Evolutionary conservation across 2,329 filamentous ascomycete species (phyloP).

Genomic region (Hypoxylon sp.): DNA sequence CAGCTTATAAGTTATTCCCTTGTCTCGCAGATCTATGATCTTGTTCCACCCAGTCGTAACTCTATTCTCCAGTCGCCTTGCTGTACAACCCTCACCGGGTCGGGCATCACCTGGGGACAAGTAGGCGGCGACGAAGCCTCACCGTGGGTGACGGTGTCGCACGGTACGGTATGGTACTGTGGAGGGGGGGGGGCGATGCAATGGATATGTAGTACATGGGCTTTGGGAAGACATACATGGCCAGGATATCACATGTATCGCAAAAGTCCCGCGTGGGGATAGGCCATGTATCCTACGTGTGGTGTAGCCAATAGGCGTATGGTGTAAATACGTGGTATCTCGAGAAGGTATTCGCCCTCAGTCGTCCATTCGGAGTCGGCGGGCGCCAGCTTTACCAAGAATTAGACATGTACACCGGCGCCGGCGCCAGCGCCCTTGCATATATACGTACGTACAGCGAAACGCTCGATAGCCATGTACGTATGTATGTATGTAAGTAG

Average conservation of each 20-base stretch:
- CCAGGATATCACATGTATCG: neutral
- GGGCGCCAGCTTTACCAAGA: conserved; percentile 7
- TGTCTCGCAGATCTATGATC: conserved; percentile 32
- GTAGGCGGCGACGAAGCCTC: conserved; percentile 8
- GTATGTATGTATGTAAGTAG: neutral
- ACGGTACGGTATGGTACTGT: conserved; percentile 10
- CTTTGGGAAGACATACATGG: neutral
- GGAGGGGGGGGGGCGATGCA: neutral
- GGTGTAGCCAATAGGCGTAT: no score
- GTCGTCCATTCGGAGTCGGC: conserved; percentile 14
- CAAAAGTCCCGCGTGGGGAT: neutral
- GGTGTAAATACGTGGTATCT: neutral
- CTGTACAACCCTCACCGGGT: conserved; percentile 15
- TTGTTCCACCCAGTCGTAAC: conserved; percentile 19
- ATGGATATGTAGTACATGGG: neutral
- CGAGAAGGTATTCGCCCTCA: neutral
- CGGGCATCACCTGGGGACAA: conserved; percentile 4
- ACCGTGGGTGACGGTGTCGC: neutral
- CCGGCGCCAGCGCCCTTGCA: conserved; percentile 25
- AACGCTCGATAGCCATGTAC: neutral
- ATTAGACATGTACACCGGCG: conserved; percentile 2
- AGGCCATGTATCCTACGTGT: neutral
- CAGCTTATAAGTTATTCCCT: conserved; percentile 14
- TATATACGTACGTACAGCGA: conserved; percentile 12
- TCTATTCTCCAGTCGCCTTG: conserved; percentile 16